Evolutionary conservation across 1,284 basidiomycete genomes (phyloP).

Genomic region (Golubevia sp.): DNA sequence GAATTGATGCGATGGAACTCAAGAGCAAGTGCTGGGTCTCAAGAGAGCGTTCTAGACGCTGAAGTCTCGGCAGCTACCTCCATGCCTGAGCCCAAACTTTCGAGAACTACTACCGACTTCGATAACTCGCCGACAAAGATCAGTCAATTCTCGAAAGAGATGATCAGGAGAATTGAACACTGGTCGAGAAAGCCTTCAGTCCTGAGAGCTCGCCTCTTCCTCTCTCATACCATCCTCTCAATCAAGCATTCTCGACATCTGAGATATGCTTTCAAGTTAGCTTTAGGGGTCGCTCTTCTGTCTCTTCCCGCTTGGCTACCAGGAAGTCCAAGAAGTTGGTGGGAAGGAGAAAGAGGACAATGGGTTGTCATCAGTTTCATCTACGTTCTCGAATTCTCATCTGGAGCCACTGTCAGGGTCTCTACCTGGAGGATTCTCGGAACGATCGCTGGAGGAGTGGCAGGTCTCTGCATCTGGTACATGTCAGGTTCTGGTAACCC

Average conservation of each 20-base stretch:
- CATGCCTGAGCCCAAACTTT: no score
- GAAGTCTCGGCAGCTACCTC: no score
- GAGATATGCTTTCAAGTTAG: conserved; percentile 63
- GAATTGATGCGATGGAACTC: conserved; percentile 9
- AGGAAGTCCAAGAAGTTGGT: conserved; percentile 58
- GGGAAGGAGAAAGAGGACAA: conserved; percentile 59
- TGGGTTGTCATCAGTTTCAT: conserved; percentile 62
- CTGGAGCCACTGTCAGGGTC: conserved; percentile 64
- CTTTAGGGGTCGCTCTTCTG: conserved; percentile 62
- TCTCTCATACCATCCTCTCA: conserved; percentile 15
- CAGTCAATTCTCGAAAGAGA: conserved; percentile 5
- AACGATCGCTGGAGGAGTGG: conserved; percentile 63
- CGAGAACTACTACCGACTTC: background rate
- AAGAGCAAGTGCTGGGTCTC: conserved; percentile 6
- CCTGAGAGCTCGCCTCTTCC: conserved; percentile 16
- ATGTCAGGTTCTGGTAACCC: conserved; percentile 62
- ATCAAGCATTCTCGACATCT: conserved; percentile 63
- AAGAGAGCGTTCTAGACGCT: conserved; percentile 3
- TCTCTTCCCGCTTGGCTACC: conserved; percentile 62
- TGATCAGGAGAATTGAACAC: background rate
- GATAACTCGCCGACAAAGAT: conserved; percentile 3
- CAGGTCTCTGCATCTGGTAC: conserved; percentile 62
- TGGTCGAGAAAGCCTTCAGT: conserved; percentile 7
- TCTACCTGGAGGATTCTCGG: conserved; percentile 63
- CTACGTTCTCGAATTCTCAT: conserved; percentile 65